Conservation (phyloP, 2,329 filamentous ascomycete genomes). For the Ceratocystis albifundus region DNA sequence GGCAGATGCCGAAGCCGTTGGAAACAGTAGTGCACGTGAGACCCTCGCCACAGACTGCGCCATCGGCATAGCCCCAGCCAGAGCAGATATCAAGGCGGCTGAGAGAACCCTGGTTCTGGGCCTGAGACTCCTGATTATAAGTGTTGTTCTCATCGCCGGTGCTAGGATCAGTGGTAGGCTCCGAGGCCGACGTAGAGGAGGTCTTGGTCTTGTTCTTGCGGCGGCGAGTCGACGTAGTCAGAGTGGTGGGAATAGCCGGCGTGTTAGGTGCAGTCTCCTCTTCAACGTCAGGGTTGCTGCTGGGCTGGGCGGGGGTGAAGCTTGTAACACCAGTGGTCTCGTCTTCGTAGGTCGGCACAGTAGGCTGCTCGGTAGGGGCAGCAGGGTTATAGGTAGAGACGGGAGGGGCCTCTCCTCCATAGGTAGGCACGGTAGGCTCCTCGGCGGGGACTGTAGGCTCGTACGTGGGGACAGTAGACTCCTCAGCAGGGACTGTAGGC, state of each 20-base stretch:
- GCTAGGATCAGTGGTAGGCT: background rate
- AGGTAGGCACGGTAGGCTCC: background rate
- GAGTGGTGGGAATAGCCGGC: constrained; percentile 5
- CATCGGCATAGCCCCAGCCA: background rate
- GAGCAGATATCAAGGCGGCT: background rate
- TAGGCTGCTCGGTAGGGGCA: background rate
- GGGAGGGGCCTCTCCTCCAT: background rate
- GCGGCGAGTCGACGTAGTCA: constrained; percentile 1
- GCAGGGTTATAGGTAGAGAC: background rate
- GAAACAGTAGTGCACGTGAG: background rate
- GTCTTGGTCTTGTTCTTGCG: background rate
- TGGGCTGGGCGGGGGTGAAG: background rate
- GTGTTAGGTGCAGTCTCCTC: background rate
- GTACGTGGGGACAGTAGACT: background rate
- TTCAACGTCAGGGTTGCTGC: background rate
- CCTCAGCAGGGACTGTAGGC: background rate
- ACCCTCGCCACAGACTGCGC: background rate
- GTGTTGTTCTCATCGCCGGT: background rate
- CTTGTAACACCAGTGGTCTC: background rate
- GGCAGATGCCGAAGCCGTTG: constrained; percentile 3
- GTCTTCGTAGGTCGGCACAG: background rate
- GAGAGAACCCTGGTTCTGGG: background rate
- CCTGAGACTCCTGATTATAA: background rate
- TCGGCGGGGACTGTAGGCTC: background rate
- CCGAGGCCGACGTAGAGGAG: background rate